These are phyloP conservation scores for Beauveria scarabaeidicola DNA, from an alignment of 2,329 filamentous ascomycete genomes.

Conservation along the genomic window DNA sequence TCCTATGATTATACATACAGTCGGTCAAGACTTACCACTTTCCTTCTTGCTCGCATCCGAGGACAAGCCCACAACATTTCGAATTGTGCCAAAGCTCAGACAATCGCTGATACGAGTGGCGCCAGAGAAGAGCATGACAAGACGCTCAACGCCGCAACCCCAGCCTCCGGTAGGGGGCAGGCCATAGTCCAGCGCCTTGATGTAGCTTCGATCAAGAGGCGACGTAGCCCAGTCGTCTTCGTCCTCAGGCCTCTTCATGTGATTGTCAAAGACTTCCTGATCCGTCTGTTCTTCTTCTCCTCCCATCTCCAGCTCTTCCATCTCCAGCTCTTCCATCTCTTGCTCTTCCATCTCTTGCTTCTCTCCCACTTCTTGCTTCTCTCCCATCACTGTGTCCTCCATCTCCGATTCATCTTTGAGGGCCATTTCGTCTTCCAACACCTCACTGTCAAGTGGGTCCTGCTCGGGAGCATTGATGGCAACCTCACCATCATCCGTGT, in stretches of 20 bases:
- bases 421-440: slow-evolving; percentile 7
- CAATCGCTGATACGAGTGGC: slow-evolving; percentile 75
- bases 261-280: slow-evolving; percentile 22
- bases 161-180: slow-evolving; percentile 94
- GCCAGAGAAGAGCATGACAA: slow-evolving; percentile 85
- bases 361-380: slow-evolving; percentile 13
- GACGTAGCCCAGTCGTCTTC: slow-evolving; percentile 37
- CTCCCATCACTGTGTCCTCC: slow-evolving; percentile 5
- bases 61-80: slow-evolving; percentile 52
- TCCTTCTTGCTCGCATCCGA: slow-evolving; percentile 2
- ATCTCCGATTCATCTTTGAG: slow-evolving; percentile 11
- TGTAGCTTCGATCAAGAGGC: slow-evolving; percentile 68
- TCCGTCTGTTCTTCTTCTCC: slow-evolving; percentile 21
- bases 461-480: slow-evolving; percentile 18
- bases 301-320: slow-evolving; percentile 8
- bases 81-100: slow-evolving; percentile 78
- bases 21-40: not conserved
- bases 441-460: not conserved
- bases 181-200: slow-evolving; percentile 77
- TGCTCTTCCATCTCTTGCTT: slow-evolving; percentile 18
- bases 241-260: not conserved
- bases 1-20: not conserved
- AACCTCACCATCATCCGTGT: slow-evolving; percentile 24
- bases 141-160: slow-evolving; percentile 85
- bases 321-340: slow-evolving; percentile 11